Percentiles rank a stretch among this genome's conserved stretches.
phyloP scores from a whole-genome alignment of 2,329 filamentous ascomycete species.

The Rugonectria rugulosa region DNA sequence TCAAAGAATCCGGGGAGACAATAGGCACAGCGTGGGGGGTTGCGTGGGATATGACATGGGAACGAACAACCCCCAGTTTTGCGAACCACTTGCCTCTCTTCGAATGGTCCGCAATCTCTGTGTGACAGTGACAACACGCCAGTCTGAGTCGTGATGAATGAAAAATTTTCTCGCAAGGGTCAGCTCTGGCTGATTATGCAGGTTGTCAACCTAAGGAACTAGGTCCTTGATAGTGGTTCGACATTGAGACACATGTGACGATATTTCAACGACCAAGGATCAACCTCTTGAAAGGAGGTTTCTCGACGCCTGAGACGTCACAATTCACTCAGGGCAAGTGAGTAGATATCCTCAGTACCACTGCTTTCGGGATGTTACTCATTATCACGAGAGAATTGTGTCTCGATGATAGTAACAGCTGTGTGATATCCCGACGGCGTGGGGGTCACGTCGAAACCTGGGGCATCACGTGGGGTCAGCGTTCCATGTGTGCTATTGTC shows the following conservation, averaged over 20 bases:
- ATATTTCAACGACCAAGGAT: neutral
- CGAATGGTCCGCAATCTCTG: conserved; percentile 13
- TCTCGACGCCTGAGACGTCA: neutral
- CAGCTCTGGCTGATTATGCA: conserved; percentile 1
- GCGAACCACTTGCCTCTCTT: conserved; percentile 8
- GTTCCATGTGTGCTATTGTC: neutral
- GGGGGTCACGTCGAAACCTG: neutral
- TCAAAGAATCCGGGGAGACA: conserved; percentile 19
- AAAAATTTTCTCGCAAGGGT: neutral
- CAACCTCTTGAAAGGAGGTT: neutral
- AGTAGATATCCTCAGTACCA: too few relatives aligned
- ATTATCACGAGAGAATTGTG: too few relatives aligned
- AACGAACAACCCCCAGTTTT: conserved; percentile 1
- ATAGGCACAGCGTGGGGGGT: conserved; percentile 15
- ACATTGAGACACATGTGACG: neutral
- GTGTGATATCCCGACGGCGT: neutral
- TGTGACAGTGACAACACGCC: neutral
- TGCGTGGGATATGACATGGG: conserved; percentile 4
- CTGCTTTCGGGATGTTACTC: too few relatives aligned
- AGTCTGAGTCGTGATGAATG: neutral
- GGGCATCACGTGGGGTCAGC: neutral
- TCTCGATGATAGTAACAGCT: too few relatives aligned
- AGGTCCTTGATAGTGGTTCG: neutral
- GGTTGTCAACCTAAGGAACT: neutral
- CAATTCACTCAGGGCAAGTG: too few relatives aligned